phyloP scores from a whole-genome alignment of 2,329 filamentous ascomycete species.

The Xylariaceae sp. region DNA sequence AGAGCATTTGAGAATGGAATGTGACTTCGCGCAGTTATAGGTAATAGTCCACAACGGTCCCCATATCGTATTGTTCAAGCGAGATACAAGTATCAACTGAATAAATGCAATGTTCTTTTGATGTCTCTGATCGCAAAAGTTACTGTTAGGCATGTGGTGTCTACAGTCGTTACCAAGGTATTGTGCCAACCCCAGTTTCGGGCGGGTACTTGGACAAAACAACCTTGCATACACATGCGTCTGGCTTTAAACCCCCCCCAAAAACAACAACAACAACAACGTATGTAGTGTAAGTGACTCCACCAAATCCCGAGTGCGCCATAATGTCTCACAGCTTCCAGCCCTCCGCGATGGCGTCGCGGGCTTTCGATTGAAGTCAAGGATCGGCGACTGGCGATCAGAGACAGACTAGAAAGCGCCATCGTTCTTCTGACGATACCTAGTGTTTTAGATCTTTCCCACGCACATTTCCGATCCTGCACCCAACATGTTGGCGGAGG shows the following conservation, averaged over 20 bases:
- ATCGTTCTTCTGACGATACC: background rate
- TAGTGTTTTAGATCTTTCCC: background rate
- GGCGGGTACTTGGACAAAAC: background rate
- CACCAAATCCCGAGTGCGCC: background rate
- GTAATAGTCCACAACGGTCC: background rate
- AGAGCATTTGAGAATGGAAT: too few species aligned
- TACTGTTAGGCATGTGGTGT: too few species aligned
- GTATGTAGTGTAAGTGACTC: background rate
- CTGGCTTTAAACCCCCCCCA: too few species aligned
- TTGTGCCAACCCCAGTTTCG: background rate
- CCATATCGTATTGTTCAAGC: too few species aligned
- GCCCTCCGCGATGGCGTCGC: background rate
- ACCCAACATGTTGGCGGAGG: too few species aligned
- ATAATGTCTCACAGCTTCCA: slow-evolving; percentile 6
- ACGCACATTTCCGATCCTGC: background rate
- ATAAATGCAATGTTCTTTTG: background rate
- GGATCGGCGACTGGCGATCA: background rate
- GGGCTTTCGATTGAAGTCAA: background rate
- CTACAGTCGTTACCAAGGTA: too few species aligned
- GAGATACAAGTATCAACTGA: background rate
- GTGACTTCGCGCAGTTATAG: too few species aligned
- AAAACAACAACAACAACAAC: too few species aligned
- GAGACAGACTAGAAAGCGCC: background rate
- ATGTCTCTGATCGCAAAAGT: background rate
- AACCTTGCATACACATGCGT: too few species aligned